Evolutionary conservation across 202 grass and related monocot species (phyloP).

Genomic region (Setaria viridis): DNA sequence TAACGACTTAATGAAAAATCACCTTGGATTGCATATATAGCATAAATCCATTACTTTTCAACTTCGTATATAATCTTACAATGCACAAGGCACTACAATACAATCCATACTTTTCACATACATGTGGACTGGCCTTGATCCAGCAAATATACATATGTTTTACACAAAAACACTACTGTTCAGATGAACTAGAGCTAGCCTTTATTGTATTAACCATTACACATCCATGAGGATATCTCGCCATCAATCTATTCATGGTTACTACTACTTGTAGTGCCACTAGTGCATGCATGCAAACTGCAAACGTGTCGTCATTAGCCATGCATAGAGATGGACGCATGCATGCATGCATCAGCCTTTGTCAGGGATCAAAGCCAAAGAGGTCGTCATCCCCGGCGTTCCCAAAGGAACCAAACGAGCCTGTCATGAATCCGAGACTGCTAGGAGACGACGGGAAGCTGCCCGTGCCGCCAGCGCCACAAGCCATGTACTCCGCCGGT

Average conservation of each 20-base stretch:
- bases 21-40: background rate
- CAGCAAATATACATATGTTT: background rate
- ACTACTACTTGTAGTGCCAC: background rate
- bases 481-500: slow-evolving; percentile 34
- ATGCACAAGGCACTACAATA: background rate
- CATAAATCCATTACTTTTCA: background rate
- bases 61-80: background rate
- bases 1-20: background rate
- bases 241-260: background rate
- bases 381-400: slow-evolving; percentile 46
- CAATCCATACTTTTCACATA: background rate
- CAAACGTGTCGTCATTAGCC: background rate
- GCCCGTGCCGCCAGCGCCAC: background rate
- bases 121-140: background rate
- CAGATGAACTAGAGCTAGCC: background rate
- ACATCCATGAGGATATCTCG: slow-evolving; percentile 3
- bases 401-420: slow-evolving; percentile 47
- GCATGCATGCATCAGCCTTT: no score
- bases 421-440: slow-evolving; percentile 50
- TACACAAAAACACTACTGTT: background rate
- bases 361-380: slow-evolving; percentile 52
- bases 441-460: slow-evolving; percentile 60
- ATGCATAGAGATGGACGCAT: slow-evolving; percentile 15
- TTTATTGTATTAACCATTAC: slow-evolving; percentile 7
- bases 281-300: slow-evolving; percentile 19